These are phyloP conservation scores for Drosera spatulata DNA, from an alignment of 179 eudicot species.

Conservation along the genomic window DNA sequence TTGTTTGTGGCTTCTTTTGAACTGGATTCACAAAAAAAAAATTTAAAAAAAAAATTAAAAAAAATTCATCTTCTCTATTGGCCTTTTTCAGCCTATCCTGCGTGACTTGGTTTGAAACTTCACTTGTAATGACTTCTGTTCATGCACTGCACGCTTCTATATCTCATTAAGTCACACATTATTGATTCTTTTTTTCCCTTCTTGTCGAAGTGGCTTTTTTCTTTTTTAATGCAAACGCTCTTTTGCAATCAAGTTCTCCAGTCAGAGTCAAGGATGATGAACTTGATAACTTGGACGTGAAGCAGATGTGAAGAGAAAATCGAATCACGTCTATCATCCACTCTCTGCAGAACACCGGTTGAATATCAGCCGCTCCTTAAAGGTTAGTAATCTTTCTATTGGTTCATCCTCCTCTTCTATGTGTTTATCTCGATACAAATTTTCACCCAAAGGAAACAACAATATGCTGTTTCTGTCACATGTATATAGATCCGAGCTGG, in stretches of 20 bases:
- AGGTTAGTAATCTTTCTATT: slow-evolving; percentile 46
- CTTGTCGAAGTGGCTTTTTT: too few relatives aligned
- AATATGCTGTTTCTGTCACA: not conserved
- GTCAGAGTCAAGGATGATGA: slow-evolving; percentile 84
- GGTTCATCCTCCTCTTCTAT: not conserved
- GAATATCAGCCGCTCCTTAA: slow-evolving; percentile 90
- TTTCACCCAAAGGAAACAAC: not conserved
- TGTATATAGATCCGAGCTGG: not conserved
- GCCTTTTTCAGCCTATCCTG: too few relatives aligned
- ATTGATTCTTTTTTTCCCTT: not conserved
- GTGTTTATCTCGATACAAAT: not conserved
- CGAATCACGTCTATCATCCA: slow-evolving; percentile 72
- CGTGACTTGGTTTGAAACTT: too few relatives aligned
- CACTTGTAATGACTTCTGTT: too few relatives aligned
- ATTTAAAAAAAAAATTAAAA: too few relatives aligned
- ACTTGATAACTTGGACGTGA: slow-evolving; percentile 78
- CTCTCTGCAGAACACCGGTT: slow-evolving; percentile 77
- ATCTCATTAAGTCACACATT: not conserved
- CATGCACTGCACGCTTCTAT: too few relatives aligned
- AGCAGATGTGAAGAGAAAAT: slow-evolving; percentile 40
- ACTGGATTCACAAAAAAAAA: not conserved
- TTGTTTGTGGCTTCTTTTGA: not conserved
- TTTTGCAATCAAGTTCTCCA: slow-evolving; percentile 58
- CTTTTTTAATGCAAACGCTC: too few relatives aligned
- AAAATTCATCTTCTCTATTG: too few relatives aligned